Percentiles rank a stretch among this genome's conserved stretches.
Evolutionary conservation across 2,329 filamentous ascomycete genomes (phyloP).

Genomic region (Dothiorella sarmentorum): DNA sequence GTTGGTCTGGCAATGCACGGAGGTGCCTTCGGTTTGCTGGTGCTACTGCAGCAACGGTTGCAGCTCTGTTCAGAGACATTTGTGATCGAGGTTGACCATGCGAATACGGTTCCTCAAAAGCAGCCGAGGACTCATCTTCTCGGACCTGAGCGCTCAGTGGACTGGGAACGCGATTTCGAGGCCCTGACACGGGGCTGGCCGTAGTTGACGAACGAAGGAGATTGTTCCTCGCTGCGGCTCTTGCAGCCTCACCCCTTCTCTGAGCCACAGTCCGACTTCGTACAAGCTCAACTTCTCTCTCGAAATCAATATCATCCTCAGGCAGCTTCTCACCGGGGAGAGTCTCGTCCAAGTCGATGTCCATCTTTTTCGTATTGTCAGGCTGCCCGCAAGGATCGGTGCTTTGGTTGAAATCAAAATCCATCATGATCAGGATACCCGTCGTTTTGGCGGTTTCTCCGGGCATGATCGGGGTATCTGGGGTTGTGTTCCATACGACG

Average conservation of each 20-base stretch:
- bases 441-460: constrained; percentile 24
- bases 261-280: constrained; percentile 38
- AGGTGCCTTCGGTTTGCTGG: constrained; percentile 68
- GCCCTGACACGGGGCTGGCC: constrained; percentile 21
- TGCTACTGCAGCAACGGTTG: constrained; percentile 58
- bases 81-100: constrained; percentile 40
- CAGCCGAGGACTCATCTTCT: constrained; percentile 34
- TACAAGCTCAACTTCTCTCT: constrained; percentile 40
- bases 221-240: constrained; percentile 24
- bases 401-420: constrained; percentile 35
- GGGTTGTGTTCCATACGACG: constrained; percentile 10
- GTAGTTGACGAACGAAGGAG: constrained; percentile 33
- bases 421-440: constrained; percentile 37
- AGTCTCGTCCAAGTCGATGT: constrained; percentile 37
- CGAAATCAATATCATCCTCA: constrained; percentile 40
- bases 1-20: constrained; percentile 52
- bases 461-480: constrained; percentile 12
- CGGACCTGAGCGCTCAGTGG: constrained; percentile 18
- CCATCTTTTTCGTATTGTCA: constrained; percentile 25
- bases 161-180: constrained; percentile 16
- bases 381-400: constrained; percentile 21
- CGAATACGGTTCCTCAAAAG: constrained; percentile 40
- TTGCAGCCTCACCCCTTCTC: constrained; percentile 30
- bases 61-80: constrained; percentile 37
- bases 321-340: constrained; percentile 37